Conservation (phyloP, 768 basidiomycete species). For the Termitomyces sp. region DNA sequence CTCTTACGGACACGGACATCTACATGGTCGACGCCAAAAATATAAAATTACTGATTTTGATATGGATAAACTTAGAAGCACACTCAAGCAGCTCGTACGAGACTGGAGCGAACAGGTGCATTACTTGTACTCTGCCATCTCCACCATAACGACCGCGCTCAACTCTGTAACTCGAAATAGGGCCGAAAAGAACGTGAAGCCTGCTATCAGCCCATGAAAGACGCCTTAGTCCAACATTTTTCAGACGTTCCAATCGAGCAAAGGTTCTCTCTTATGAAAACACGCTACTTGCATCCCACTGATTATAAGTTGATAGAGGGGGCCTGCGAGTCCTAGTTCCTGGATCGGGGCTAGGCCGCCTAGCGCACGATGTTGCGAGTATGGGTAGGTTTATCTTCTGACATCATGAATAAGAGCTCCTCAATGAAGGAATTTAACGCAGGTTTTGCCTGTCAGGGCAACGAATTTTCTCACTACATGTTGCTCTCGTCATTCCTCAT, state of each 20-base stretch:
- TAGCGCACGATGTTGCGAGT: slow-evolving; percentile 84
- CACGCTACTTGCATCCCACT: neutral
- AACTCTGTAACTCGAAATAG: slow-evolving; percentile 28
- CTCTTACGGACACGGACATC: slow-evolving; percentile 24
- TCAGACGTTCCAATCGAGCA: slow-evolving; percentile 46
- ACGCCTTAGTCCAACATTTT: slow-evolving; percentile 65
- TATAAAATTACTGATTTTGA: slow-evolving; percentile 64
- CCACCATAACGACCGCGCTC: neutral
- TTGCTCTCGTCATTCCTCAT: slow-evolving; percentile 85
- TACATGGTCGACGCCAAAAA: slow-evolving; percentile 26
- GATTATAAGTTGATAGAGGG: slow-evolving; percentile 25
- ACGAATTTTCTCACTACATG: slow-evolving; percentile 97
- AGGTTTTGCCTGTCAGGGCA: slow-evolving; percentile 92
- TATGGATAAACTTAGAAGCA: slow-evolving; percentile 89
- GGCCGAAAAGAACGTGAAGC: slow-evolving; percentile 71
- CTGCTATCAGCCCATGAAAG: slow-evolving; percentile 79
- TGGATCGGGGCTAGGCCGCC: slow-evolving; percentile 82
- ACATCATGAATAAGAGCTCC: neutral
- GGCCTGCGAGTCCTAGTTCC: slow-evolving; percentile 78
- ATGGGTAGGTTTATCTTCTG: slow-evolving; percentile 44
- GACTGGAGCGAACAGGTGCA: slow-evolving; percentile 86
- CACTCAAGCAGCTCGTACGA: slow-evolving; percentile 86
- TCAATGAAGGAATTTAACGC: neutral
- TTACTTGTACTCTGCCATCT: neutral
- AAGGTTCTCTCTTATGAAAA: slow-evolving; percentile 33